Evolutionary conservation across 1,284 basidiomycete species (phyloP), one percentile per base, ranked within the genome.

Genomic region (Cystobasidiaceae sp.): DNA sequence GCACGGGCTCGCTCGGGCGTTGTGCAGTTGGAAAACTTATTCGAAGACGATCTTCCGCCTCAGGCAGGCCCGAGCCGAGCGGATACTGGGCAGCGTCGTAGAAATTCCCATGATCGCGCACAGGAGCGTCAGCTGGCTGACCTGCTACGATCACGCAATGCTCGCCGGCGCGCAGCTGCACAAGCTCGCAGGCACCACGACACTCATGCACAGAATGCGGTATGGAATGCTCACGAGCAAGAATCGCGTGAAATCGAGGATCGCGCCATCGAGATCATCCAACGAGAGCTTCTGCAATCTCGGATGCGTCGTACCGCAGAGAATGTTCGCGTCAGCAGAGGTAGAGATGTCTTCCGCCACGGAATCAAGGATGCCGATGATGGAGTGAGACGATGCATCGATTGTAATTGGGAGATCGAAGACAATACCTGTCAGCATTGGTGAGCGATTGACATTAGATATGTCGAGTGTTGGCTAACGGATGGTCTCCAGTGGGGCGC

Each of bases 371-470:
- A 67, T 34, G 30, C 34, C 25, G 60, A 63, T 17, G 66, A 67
- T 33, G 66, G 66, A 7, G 66, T 67, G 9, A 21, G 51, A 9
- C 27, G 66, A 43, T 67, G 66, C 43, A 39, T 67, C n/a, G 46
- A 63, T 25, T 67, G 66, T 39, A 37, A 48, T 30, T 67, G 66
- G 66, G 66, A 67, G 37, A 63, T 67, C 32, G 66, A 67, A 37
- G 33, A 58, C 37, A 60, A 54, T 3, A 32, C n/a, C 19, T 67
- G 66, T 28, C 21, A 45, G 21, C 50, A 67, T 37, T 67, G 66
- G 66, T 67, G 27, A 54, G 66, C 28, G n/a, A 21, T 6, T 11
- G n/a, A 27, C 17, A 28, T 51, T 8, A 8, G 4, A 30, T 28
- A 4, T 21, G n/a, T 11, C 19, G 13, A 19, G 15, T 4, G n/a